phyloP scores from a whole-genome alignment of 116 monocot genomes.

The Iris pallida region DNA sequence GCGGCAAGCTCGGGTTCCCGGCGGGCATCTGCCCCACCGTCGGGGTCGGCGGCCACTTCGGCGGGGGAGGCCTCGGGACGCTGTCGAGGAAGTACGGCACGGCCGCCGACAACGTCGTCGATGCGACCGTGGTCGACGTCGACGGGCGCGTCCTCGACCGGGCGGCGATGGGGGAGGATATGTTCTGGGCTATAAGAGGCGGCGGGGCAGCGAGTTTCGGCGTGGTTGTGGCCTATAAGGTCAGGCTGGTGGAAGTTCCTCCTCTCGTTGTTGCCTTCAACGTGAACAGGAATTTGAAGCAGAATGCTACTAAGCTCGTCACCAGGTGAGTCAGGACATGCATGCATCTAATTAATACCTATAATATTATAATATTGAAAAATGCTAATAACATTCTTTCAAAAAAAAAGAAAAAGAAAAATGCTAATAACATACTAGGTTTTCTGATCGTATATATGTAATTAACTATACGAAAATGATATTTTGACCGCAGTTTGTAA shows the following conservation, averaged over 20 bases:
- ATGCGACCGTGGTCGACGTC: constrained; percentile 28
- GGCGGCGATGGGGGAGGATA: constrained; percentile 33
- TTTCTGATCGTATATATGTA: too few species aligned
- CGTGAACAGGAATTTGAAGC: constrained; percentile 3
- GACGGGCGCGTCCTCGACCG: constrained; percentile 26
- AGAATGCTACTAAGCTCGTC: constrained; percentile 27
- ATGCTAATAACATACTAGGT: too few species aligned
- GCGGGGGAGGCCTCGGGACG: constrained; percentile 34
- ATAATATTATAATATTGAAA: too few species aligned
- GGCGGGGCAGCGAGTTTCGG: constrained; percentile 39
- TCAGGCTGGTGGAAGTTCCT: constrained; percentile 31
- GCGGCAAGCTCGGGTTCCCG: constrained; percentile 16
- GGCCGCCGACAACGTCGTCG: constrained; percentile 33
- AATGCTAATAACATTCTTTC: too few species aligned
- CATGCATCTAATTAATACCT: too few species aligned
- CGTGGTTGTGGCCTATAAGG: constrained; percentile 29
- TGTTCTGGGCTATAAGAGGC: constrained; percentile 47
- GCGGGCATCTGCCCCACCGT: constrained; percentile 32
- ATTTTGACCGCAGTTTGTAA: too few species aligned
- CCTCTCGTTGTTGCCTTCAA: constrained; percentile 22
- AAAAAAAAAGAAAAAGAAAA: too few species aligned
- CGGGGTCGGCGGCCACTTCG: constrained; percentile 34
- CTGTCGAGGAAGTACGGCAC: constrained; percentile 25
- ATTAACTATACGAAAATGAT: too few species aligned
- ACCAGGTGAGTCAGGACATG: constrained; percentile 5